Percentiles rank a stretch among this genome's conserved stretches.
These are phyloP conservation scores for Echinochloa phyllopogon DNA, from an alignment of 176 grass and related monocot genomes.

Conservation along the genomic window DNA sequence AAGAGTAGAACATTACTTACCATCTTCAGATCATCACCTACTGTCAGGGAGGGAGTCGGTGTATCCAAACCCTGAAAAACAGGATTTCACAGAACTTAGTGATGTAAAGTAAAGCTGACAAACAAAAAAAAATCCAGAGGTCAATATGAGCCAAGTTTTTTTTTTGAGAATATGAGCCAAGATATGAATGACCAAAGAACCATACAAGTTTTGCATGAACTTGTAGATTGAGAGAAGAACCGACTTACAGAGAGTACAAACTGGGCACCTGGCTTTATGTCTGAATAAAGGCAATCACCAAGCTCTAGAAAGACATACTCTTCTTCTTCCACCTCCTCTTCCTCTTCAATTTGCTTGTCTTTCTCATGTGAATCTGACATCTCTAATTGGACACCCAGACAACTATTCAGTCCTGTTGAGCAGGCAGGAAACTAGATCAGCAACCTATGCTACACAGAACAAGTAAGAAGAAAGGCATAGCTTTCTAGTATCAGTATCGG, in stretches of 20 bases:
- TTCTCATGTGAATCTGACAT: conserved; percentile 48
- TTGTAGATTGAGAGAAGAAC: neutral
- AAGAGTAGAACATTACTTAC: conserved; percentile 46
- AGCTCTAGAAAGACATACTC: conserved; percentile 81
- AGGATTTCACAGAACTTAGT: conserved; percentile 32
- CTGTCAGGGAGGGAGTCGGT: conserved; percentile 56
- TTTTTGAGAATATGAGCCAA: neutral
- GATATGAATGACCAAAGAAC: neutral
- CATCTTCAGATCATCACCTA: conserved; percentile 70
- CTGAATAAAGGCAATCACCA: conserved; percentile 65
- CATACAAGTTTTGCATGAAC: neutral
- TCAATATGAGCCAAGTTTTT: neutral
- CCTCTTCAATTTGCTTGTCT: conserved; percentile 43
- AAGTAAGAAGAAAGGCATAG: neutral
- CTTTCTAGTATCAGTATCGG: neutral
- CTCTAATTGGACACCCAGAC: conserved; percentile 8
- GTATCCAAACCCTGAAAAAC: conserved; percentile 83
- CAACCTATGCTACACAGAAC: neutral
- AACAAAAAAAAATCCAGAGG: neutral
- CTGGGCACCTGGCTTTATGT: conserved; percentile 63
- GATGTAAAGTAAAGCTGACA: neutral
- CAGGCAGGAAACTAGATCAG: neutral
- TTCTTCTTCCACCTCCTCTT: conserved; percentile 55
- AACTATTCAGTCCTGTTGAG: neutral
- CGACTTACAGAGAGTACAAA: conserved; percentile 83